phyloP scores from a whole-genome alignment of 176 grass and related monocot species.

The Musa schizocarpa region DNA sequence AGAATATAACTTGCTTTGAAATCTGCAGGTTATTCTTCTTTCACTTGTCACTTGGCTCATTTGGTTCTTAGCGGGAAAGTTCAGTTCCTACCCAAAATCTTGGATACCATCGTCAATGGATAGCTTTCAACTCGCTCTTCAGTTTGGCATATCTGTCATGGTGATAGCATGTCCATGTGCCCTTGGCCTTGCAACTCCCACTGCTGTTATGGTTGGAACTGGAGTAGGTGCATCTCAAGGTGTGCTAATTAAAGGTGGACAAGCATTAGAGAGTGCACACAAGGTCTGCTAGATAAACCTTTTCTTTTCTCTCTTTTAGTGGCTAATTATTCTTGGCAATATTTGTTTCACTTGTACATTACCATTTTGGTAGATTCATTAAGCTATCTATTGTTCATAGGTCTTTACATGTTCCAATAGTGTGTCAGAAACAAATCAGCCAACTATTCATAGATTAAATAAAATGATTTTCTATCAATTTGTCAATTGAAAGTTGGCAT shows the following conservation, averaged over 20 bases:
- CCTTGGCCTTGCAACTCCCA: conserved; percentile 85
- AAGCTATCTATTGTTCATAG: too few species aligned
- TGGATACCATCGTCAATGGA: conserved; percentile 92
- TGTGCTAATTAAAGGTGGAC: conserved; percentile 89
- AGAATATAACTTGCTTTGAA: not conserved
- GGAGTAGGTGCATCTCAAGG: conserved; percentile 93
- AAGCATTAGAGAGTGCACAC: conserved; percentile 85
- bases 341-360: too few species aligned
- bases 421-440: too few species aligned
- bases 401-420: too few species aligned
- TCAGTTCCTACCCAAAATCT: conserved; percentile 54
- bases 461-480: too few species aligned
- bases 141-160: conserved; percentile 98
- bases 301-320: not conserved
- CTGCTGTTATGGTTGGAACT: conserved; percentile 96
- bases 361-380: too few species aligned
- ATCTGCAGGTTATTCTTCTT: conserved; percentile 49
- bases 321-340: not conserved
- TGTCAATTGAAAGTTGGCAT: too few species aligned
- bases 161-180: conserved; percentile 96
- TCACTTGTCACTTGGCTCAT: conserved; percentile 69
- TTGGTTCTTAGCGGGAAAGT: conserved; percentile 79
- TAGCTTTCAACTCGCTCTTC: conserved; percentile 88
- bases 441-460: too few species aligned
- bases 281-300: conserved; percentile 34